phyloP scores from a whole-genome alignment of 2,329 filamentous ascomycete genomes.

The Magnaporthiopsis rhizophila region DNA sequence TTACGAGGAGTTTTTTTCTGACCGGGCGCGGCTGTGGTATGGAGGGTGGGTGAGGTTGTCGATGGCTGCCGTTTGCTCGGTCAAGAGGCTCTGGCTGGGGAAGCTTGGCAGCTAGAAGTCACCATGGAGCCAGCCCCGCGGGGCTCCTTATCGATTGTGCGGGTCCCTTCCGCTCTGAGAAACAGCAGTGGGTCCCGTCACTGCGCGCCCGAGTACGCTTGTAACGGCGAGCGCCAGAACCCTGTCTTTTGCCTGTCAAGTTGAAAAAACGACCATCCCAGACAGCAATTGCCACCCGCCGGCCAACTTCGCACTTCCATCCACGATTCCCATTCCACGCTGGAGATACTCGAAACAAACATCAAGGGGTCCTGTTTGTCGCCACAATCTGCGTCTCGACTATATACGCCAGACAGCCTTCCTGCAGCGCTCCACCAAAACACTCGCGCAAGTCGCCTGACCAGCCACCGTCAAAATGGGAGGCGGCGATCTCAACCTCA shows the following conservation, averaged over 20 bases:
- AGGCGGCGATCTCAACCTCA: constrained; percentile 83
- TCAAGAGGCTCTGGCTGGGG: neutral
- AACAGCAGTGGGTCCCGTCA: neutral
- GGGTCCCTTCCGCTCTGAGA: neutral
- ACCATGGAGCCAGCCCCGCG: no score
- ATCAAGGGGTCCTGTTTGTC: neutral
- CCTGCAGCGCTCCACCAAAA: neutral
- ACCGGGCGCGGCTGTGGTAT: neutral
- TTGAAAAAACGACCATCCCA: neutral
- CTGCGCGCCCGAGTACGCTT: no score
- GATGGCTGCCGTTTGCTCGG: neutral
- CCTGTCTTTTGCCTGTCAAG: neutral
- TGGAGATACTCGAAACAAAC: neutral
- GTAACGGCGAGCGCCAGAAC: neutral
- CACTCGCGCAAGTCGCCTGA: neutral
- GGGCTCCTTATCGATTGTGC: neutral
- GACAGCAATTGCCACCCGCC: neutral
- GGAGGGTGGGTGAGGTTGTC: neutral
- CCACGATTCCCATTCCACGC: neutral
- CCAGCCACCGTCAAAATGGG: constrained; percentile 55
- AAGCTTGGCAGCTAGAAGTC: neutral
- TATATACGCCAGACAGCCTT: neutral
- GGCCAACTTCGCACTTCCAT: neutral
- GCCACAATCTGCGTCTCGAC: neutral
- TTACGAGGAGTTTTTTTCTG: neutral